Evolutionary conservation across 345 rosid genomes (phyloP), one percentile per base, ranked within the genome.

Genomic region (Firmiana major): DNA sequence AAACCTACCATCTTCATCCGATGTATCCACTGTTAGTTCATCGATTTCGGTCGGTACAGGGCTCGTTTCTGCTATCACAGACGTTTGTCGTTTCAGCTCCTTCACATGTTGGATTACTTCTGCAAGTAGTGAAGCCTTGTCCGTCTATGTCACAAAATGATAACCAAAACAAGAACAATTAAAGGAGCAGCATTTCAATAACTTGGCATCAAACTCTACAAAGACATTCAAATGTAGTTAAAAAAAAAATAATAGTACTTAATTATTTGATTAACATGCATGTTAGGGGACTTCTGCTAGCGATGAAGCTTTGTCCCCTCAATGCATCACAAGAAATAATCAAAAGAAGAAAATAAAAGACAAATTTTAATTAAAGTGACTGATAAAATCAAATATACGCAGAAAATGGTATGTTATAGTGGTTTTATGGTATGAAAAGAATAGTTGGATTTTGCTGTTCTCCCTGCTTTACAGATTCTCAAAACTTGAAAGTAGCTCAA

Each of bases 21-120:
- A 80, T 60, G 93, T 79, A 82, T 94, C 97, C 62, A 96, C 97
- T 0, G 90, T 90, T 80, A 96, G 84, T 85, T 96, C 98, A 17
- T 96, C 97, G 10, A 79, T 81, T 85, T 96, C 99, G 7, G 98
- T 93, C 6, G 98, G 98, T 2, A 96, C 80, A 0, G 88, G 88
- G 78, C 90, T 93, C 48, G 94, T 87, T 83, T 93, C 99, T 0
- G 97, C 92, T 76, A 93, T 91, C 78, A 92, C 67, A 28, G 91
- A 85, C 6, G 97, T 93, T 85, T 91, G 94, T 34, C 92, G 89
- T 80, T 91, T 91, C 13, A 93, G 88, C 82, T 96, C 99, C 79
- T 92, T 96, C n/a, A 96, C 97, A 43, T 93, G 97, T 76, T 96
- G 99, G 84, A 96, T 96, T 42, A 96, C 99, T 83, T 96, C 98